Evolutionary conservation across 2,329 filamentous ascomycete genomes (phyloP), one percentile per base, ranked within the genome.

Genomic region (Colletotrichum chrysophilum): DNA sequence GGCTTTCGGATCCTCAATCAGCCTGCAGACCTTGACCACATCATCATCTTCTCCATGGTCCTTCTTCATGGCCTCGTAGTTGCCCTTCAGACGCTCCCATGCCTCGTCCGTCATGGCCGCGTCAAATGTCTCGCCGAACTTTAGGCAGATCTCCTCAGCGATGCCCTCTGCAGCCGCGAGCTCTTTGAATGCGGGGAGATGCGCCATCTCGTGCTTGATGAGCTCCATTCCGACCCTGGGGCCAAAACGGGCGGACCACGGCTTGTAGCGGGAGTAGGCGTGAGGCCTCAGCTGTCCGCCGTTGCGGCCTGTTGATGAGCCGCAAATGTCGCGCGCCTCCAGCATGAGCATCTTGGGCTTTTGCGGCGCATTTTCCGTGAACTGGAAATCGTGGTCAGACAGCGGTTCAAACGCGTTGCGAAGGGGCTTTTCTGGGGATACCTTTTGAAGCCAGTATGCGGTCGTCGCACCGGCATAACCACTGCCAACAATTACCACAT

Each of bases 401-500:
- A 3, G 9, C 21, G 21, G 7, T 3, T 18, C 16, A 2, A 13
- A 48, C 24, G 0, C 62, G 14, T n/a, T 16, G 14, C 7, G 3
- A 16, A 5, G 26, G 30, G 8, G 30, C 10, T 48, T 48, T n/a
- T 48, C 38, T 14, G 5, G 26, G 26, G 52, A 4, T 72, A 24
- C 66, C 34, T 80, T 78, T 18, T 84, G 70, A n/a, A 84, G 82
- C 74, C 89, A 85, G 60, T 87, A 87, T 0, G 85, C 85, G 6
- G 86, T 83, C 2, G 84, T 83, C 1, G 85, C 84, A 4, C 88
- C 88, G 6, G 88, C 82, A 70, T 85, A 88, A 0, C 88, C 88
- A 16, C 86, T 85, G 1, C 88, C 88, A 10, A 89, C 83, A 48
- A 90, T 85, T 18, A 86, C 82, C 66, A 90, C 84, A 61, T 89